Evolutionary conservation across 2,329 filamentous ascomycete species (phyloP), one percentile per base, ranked within the genome.

Genomic region (Botrytis byssoidea): DNA sequence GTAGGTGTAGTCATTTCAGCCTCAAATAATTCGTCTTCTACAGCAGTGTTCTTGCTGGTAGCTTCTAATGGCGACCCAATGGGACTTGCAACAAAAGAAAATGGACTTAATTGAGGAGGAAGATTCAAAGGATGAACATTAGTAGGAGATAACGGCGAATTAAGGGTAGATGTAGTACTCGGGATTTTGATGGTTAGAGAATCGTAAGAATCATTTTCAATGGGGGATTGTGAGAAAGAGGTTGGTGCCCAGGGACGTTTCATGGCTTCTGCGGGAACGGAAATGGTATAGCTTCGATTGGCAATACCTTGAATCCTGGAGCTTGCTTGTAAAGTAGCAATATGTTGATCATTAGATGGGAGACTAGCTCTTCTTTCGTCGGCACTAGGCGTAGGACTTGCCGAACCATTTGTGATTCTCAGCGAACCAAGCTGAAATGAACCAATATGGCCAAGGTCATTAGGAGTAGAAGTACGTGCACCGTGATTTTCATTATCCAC

Each of bases 391-490:
- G 81, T 80, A 3, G 89, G 89, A 73, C 85, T 88, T 1, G 82
- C 84, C 4, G 83, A 83, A 22, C 88, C 89, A 79, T 91, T 91
- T 35, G 84, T 90, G 73, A 91, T 90, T 51, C 88, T 86, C 68
- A 91, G 78, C 2, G 88, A 88, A 3, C 90, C 90, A 71, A 90
- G 85, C 78, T 89, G 89, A 79, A 90, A 91, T 18, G 85, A 87
- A 4, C 89, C 89, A 46, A 89, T 85, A 64, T 90, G 88, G 74
- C 84, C 85, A 42, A 83, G 80, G 37, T 90, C 88, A 59, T 83
- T 86, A 0, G 89, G 86, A 1, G 87, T 88, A 73, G 78, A 76
- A 25, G 78, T 77, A 71, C 80, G 76, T n/a, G 78, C 72, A 29
- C 48, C 72, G 20, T 37, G 48, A 48, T 57, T 70, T 61, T 69